These are phyloP conservation scores for Fusarium armeniacum DNA, from an alignment of 2,329 filamentous ascomycete species.

Conservation along the genomic window DNA sequence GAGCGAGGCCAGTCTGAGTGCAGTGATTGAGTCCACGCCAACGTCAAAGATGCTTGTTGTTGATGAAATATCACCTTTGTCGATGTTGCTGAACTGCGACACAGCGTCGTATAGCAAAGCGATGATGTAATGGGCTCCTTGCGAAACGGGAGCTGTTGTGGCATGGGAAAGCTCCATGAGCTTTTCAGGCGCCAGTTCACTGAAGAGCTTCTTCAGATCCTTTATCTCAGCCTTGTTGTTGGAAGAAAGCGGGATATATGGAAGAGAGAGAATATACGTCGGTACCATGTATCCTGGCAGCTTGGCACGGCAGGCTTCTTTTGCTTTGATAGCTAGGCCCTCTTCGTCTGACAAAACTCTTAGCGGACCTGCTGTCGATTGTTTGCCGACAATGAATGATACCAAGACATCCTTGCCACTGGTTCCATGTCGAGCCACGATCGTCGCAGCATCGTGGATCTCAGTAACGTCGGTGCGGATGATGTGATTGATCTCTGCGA, in stretches of 20 bases:
- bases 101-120: constrained; percentile 67
- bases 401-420: constrained; percentile 87
- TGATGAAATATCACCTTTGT: constrained; percentile 60
- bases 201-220: constrained; percentile 75
- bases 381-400: constrained; percentile 71
- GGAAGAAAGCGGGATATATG: constrained; percentile 81
- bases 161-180: constrained; percentile 69
- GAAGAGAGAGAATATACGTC: constrained; percentile 81
- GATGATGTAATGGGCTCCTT: constrained; percentile 57
- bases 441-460: constrained; percentile 79
- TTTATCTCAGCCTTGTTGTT: constrained; percentile 93
- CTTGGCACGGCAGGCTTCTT: constrained; percentile 74
- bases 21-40: constrained; percentile 89
- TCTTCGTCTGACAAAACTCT: constrained; percentile 51
- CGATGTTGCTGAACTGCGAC: constrained; percentile 64
- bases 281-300: constrained; percentile 93
- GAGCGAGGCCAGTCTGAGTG: constrained; percentile 75
- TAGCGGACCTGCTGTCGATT: constrained; percentile 29
- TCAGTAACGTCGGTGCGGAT: constrained; percentile 72
- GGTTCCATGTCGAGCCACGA: constrained; percentile 77
- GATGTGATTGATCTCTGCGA: constrained; percentile 90
- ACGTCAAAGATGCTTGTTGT: constrained; percentile 84
- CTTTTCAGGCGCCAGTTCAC: constrained; percentile 69
- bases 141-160: constrained; percentile 43
- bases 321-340: constrained; percentile 62